Conservation (phyloP, 139 green algal species). For the Parachlorella kessleri region DNA sequence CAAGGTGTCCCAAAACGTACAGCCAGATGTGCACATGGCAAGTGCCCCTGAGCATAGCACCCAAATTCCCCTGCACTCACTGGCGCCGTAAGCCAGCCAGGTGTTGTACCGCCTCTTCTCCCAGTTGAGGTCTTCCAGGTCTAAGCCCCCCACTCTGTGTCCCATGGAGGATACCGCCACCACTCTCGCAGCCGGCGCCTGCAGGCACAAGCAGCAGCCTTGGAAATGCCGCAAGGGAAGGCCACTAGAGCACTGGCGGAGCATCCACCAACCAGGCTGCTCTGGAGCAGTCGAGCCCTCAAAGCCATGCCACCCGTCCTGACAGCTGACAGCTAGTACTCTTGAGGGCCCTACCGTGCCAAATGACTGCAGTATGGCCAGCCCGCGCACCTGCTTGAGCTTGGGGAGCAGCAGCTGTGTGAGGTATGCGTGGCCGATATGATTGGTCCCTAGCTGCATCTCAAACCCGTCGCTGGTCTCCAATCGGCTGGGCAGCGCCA, state of each 20-base stretch:
- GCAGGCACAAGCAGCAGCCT: too few relatives aligned
- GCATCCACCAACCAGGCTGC: neutral
- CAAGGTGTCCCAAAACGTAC: slow-evolving; percentile 31
- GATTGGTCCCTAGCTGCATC: slow-evolving; percentile 49
- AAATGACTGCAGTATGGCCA: too few relatives aligned
- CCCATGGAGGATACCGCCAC: slow-evolving; percentile 24
- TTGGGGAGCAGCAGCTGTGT: slow-evolving; percentile 32
- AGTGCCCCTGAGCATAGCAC: too few relatives aligned
- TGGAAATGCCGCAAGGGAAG: neutral
- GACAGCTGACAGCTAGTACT: slow-evolving; percentile 8
- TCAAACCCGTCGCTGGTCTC: slow-evolving; percentile 55
- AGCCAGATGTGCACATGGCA: too few relatives aligned
- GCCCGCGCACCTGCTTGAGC: slow-evolving; percentile 12
- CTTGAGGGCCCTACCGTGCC: neutral
- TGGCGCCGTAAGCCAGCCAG: slow-evolving; percentile 50
- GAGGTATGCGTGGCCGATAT: slow-evolving; percentile 51
- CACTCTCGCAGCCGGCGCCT: slow-evolving; percentile 18
- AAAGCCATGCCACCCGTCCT: slow-evolving; percentile 14
- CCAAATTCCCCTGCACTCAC: too few relatives aligned
- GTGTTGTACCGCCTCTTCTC: slow-evolving; percentile 12
- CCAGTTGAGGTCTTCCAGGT: slow-evolving; percentile 38
- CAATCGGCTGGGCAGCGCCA: slow-evolving; percentile 29
- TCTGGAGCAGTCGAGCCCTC: neutral
- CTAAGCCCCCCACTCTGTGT: slow-evolving; percentile 25
- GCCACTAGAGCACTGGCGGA: neutral